phyloP scores from a whole-genome alignment of 371 early-diverging fungal genomes.

The Capniomyces stellatus region DNA sequence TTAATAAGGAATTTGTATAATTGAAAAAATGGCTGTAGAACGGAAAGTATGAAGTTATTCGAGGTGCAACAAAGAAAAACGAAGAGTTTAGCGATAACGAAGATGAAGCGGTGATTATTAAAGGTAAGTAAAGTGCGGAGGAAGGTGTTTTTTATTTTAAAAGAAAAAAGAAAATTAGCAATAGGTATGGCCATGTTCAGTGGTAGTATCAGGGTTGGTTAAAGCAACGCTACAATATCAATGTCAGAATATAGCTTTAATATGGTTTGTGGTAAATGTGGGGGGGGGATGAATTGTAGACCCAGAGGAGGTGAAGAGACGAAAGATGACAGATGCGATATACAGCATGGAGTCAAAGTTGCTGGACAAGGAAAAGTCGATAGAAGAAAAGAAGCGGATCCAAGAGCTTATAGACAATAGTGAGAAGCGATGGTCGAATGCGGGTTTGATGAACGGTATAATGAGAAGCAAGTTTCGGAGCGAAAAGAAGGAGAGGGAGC shows the following conservation, averaged over 20 bases:
- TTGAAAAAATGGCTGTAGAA: conserved; percentile 45
- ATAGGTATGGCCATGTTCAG: conserved; percentile 4
- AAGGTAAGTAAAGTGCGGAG: too few species aligned
- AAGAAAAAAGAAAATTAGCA: neutral
- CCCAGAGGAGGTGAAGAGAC: conserved; percentile 9
- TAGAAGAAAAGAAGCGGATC: conserved; percentile 46
- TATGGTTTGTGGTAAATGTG: too few species aligned
- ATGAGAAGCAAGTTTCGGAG: conserved; percentile 53
- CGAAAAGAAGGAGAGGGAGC: neutral
- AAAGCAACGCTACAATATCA: neutral
- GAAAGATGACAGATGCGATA: neutral
- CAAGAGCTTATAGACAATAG: conserved; percentile 43
- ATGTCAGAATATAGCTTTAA: too few species aligned
- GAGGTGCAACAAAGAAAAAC: conserved; percentile 57
- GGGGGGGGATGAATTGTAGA: too few species aligned
- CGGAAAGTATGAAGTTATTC: conserved; percentile 48
- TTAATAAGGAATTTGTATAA: too few species aligned
- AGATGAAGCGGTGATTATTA: too few species aligned
- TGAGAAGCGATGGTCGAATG: conserved; percentile 38
- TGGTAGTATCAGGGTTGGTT: neutral
- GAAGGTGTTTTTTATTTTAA: too few species aligned
- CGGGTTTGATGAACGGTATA: conserved; percentile 47
- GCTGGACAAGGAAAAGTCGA: conserved; percentile 30
- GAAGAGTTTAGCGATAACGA: too few species aligned
- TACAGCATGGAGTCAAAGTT: neutral